A percentile compares a stretch with the other conserved stretches of the same genome.
These are phyloP conservation scores for Talaromyces borbonicus DNA, from an alignment of 495 filamentous ascomycete species.

Conservation along the genomic window DNA sequence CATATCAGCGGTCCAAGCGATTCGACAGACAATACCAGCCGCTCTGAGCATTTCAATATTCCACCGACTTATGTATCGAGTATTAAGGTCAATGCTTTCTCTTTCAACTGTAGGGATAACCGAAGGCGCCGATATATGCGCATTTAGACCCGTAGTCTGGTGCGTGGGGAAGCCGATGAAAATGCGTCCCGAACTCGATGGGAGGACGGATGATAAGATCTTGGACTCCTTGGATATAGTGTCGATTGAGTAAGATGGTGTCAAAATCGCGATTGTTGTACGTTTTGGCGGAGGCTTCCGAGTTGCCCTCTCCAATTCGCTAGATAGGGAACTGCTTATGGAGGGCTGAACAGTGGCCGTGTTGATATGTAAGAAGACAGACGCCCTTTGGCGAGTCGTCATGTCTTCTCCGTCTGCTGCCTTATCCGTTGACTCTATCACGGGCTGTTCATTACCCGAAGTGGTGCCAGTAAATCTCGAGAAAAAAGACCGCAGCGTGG, in stretches of 20 bases:
- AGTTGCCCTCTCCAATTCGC: constrained; percentile 89
- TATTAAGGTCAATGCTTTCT: constrained; percentile 93
- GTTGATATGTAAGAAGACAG: constrained; percentile 79
- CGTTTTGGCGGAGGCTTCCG: constrained; percentile 90
- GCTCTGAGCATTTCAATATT: constrained; percentile 91
- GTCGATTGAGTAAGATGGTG: constrained; percentile 80
- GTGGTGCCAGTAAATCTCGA: constrained; percentile 51
- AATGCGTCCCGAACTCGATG: constrained; percentile 75
- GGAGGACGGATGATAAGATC: constrained; percentile 83
- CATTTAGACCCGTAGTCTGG: constrained; percentile 88
- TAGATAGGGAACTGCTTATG: constrained; percentile 54
- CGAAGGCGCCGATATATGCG: constrained; percentile 96
- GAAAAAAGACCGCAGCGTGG: constrained; percentile 71
- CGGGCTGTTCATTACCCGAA: constrained; percentile 24
- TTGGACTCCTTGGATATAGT: constrained; percentile 54
- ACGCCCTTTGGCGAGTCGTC: constrained; percentile 52
- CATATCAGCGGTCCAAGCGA: constrained; percentile 85
- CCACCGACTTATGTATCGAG: constrained; percentile 86
- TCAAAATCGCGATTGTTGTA: constrained; percentile 76
- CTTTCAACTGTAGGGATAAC: constrained; percentile 98
- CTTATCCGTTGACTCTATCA: constrained; percentile 16
- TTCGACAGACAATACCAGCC: constrained; percentile 79
- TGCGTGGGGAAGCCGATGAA: constrained; percentile 98
- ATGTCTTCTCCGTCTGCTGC: constrained; percentile 49
- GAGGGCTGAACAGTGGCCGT: constrained; percentile 71